These are phyloP conservation scores for Daldinia bambusicola DNA, from an alignment of 495 filamentous ascomycete species.

Conservation along the genomic window DNA sequence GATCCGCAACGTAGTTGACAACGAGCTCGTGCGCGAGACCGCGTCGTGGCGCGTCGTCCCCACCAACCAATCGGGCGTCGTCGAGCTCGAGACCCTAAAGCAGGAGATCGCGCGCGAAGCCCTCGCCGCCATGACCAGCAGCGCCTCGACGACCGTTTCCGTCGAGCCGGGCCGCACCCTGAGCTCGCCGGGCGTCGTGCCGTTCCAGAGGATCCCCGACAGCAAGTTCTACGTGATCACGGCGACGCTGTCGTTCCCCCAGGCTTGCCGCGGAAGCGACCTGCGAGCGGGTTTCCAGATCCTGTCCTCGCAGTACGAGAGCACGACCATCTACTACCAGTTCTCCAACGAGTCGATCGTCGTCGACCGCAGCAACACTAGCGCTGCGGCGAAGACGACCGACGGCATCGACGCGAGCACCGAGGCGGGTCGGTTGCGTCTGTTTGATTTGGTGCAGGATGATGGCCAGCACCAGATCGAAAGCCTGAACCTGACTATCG, in stretches of 20 bases:
- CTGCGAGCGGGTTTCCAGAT: constrained; percentile 46
- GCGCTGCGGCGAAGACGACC: constrained; percentile 40
- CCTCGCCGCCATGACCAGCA: constrained; percentile 30
- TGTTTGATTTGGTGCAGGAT: constrained; percentile 39
- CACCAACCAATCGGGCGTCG: constrained; percentile 25
- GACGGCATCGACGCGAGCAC: constrained; percentile 42
- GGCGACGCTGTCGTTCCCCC: constrained; percentile 33
- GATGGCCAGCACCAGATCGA: constrained; percentile 33
- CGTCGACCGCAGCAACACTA: constrained; percentile 45
- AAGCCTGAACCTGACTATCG: constrained; percentile 49
- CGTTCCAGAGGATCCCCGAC: constrained; percentile 31
- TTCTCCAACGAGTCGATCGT: constrained; percentile 39
- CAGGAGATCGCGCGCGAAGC: constrained; percentile 41
- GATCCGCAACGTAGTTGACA: constrained; percentile 40
- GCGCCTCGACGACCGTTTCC: constrained; percentile 9
- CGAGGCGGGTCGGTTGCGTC: constrained; percentile 39
- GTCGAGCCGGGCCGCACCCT: constrained; percentile 39
- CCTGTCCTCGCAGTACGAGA: constrained; percentile 42
- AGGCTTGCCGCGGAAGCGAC: constrained; percentile 27
- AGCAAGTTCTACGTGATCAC: constrained; percentile 36
- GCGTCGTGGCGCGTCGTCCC: constrained; percentile 34
- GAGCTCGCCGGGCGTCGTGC: constrained; percentile 16
- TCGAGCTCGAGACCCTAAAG: constrained; percentile 35
- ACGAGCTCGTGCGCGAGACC: constrained; percentile 38
- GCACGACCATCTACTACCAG: constrained; percentile 49